A percentile compares a stretch with the other conserved stretches of the same genome.
phyloP scores from a whole-genome alignment of 345 rosid species.

The Mercurialis annua region DNA sequence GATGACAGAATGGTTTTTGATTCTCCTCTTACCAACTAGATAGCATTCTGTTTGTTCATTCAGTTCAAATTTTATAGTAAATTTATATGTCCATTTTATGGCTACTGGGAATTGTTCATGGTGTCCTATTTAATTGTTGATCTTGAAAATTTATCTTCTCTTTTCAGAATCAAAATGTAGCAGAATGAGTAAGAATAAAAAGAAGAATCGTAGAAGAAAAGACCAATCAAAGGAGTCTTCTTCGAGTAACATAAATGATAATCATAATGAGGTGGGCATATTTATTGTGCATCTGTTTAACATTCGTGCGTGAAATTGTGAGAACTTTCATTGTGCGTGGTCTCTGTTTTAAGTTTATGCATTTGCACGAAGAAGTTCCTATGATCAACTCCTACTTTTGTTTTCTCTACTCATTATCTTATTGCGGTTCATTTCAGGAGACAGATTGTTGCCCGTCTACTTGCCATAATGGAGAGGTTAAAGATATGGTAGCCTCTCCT shows the following conservation, averaged over 20 bases:
- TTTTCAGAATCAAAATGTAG: slow-evolving; percentile 65
- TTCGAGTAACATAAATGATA: slow-evolving; percentile 31
- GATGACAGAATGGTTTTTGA: background rate
- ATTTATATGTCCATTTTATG: background rate
- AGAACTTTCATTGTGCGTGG: background rate
- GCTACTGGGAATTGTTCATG: background rate
- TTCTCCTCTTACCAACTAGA: slow-evolving; percentile 1
- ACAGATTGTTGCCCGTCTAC: slow-evolving; percentile 28
- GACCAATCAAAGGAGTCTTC: slow-evolving; percentile 47
- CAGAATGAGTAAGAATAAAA: slow-evolving; percentile 55
- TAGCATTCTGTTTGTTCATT: slow-evolving; percentile 1
- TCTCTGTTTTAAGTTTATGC: background rate
- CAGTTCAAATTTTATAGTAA: slow-evolving; percentile 4
- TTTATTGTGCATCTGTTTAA: background rate
- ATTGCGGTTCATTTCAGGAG: slow-evolving; percentile 39
- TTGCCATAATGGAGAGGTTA: slow-evolving; percentile 35
- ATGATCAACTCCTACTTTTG: background rate
- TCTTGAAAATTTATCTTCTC: background rate
- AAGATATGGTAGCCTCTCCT: slow-evolving; percentile 33
- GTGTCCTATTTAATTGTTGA: background rate
- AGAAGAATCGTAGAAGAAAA: slow-evolving; percentile 65
- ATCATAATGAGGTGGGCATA: slow-evolving; percentile 42
- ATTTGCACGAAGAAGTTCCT: background rate
- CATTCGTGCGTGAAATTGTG: background rate
- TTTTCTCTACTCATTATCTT: background rate